Evolutionary conservation across 495 filamentous ascomycete species (phyloP).

Genomic region (Talaromyces liani): DNA sequence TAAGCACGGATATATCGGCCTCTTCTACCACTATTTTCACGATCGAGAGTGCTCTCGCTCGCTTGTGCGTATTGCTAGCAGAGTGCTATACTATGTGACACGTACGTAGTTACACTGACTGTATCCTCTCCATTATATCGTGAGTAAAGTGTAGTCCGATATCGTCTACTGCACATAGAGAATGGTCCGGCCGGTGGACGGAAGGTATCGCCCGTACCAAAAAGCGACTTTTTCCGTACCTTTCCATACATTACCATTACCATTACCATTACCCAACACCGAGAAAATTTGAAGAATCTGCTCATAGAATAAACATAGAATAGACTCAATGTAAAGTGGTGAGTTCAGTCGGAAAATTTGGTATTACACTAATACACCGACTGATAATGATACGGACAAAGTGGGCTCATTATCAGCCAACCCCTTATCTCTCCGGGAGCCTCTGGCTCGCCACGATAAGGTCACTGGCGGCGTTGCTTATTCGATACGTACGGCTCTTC

Average conservation of each 20-base stretch:
- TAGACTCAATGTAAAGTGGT: too few species aligned
- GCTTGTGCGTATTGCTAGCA: too few species aligned
- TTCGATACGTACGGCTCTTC: neutral
- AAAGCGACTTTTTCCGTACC: neutral
- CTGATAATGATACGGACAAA: neutral
- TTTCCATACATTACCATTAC: neutral
- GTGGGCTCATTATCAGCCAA: neutral
- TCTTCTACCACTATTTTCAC: neutral
- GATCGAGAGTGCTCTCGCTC: too few species aligned
- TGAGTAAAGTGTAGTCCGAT: neutral
- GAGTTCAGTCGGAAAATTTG: neutral
- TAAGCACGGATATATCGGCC: neutral
- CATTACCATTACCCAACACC: neutral
- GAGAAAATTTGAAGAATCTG: neutral
- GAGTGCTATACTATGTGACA: too few species aligned
- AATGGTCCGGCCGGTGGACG: neutral
- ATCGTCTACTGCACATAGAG: neutral
- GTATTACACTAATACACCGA: neutral
- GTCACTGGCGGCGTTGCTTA: constrained; percentile 7
- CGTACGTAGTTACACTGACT: too few species aligned
- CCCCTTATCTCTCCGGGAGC: constrained; percentile 4
- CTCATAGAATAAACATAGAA: too few species aligned
- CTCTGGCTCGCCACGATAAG: constrained; percentile 5
- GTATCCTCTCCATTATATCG: too few species aligned
- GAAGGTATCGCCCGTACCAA: neutral